Evolutionary conservation across 345 rosid genomes (phyloP), one percentile per base, ranked within the genome.

Genomic region (Brassica juncea): DNA sequence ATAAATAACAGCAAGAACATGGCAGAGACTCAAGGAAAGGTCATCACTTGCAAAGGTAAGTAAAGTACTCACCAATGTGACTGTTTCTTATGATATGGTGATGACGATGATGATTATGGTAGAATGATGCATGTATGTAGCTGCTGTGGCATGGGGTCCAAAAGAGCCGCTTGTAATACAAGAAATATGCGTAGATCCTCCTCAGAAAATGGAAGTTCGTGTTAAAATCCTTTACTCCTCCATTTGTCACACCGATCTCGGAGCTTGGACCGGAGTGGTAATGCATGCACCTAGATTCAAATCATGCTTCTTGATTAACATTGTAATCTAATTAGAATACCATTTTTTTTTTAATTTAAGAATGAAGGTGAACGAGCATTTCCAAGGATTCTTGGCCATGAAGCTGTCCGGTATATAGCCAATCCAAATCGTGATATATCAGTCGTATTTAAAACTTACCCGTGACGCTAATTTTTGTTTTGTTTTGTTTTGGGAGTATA

Each of bases 361-460:
- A 88, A 84, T 6, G 97, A 88, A 84, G 84, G 86, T 25, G 85
- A 86, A 61, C 73, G 79, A 81, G 91, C 89, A 58, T 91, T 74
- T 82, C 97, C 93, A 7, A 80, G 92, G 49, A 89, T 91, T 37
- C 76, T 89, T 19, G 97, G 97, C 49, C 97, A 91, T 59, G 93
- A 91, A 72, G 97, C 93, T 15, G 89, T 88, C 1, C 92, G 96
- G 93, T 90, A 83, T 34, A 44, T 69, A 69, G 8, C 27, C 25
- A 27, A 4, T 28, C 55, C 5, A n/a, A 49, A 47, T 49, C 42
- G 6, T 23, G 1, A 68, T 69, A 47, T n/a, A 9, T 54, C 59
- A 5, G 25, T 19, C 23, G 25, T 37, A 31, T 63, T 12, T 37
- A 57, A 4, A 27, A 57, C 42, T 5, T 65, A 67, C 4, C 2